Evolutionary conservation across 331 rosid species (phyloP), one percentile per base, ranked within the genome.

Genomic region (Malus hybrid): DNA sequence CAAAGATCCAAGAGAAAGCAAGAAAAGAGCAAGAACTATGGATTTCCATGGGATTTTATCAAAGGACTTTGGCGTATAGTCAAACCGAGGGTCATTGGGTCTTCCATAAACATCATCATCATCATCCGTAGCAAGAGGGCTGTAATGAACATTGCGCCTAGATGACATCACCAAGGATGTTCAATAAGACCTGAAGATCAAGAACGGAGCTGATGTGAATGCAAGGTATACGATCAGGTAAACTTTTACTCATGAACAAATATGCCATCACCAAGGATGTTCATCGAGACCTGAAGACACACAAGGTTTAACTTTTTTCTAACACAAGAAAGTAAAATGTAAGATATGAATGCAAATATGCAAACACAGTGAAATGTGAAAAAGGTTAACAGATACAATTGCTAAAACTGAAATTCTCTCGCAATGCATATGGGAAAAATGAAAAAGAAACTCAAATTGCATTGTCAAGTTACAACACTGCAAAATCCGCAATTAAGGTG

Each of bases 21-120:
- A 81, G 86, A 94, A 90, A 59, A 92, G 83, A 55, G 99, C 99
- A 72, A 92, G 97, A 64, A 67, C 86, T 67, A 95, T 89, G 86
- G 97, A 95, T 81, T 92, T 95, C 97, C 97, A 92, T 13, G 99
- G 99, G 80, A 95, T 83, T 82, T 55, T 95, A 50, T 95, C 97
- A 54, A 92, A 81, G 10, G 92, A 64, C 82, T 76, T 92, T 1
- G 99, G 97, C 4, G 83, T 77, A 79, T 90, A 92, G 85, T 89
- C 95, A 87, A 95, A 95, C 77, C 99, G 91, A 83, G 89, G 93
- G 70, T 95, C 99, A 79, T 56, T 69, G 27, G 79, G 86, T 61
- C 82, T 81, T 69, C 81, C 86, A 79, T 79, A 80, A 69, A n/a
- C 32, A 75, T 73, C 46, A 42, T 42, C 83, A 82, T 88, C 83